A percentile compares a stretch with the other conserved stretches of the same genome.
phyloP scores from a whole-genome alignment of 805 yeast species.

The Ogataea trehaloabstinens region DNA sequence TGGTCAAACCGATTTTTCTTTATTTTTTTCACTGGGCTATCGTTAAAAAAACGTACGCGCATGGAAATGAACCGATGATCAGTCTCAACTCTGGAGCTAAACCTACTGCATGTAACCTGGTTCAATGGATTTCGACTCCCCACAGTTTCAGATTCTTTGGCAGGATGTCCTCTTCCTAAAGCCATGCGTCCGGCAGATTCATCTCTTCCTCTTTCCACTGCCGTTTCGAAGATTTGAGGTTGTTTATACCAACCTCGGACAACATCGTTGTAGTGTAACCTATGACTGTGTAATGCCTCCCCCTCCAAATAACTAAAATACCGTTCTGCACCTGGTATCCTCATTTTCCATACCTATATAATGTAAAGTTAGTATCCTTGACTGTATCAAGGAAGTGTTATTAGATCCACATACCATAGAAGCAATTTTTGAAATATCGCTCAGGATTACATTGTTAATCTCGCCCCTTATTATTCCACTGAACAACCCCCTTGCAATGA shows the following conservation, averaged over 20 bases:
- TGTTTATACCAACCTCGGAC: conserved; percentile 2
- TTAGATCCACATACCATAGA: conserved; percentile 13
- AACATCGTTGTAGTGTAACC: neutral
- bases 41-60: conserved; percentile 1
- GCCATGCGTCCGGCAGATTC: too few species aligned
- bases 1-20: neutral
- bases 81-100: neutral
- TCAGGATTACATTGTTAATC: neutral
- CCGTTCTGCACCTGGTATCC: conserved; percentile 4
- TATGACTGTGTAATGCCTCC: conserved; percentile 5
- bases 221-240: too few species aligned
- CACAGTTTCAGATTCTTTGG: neutral
- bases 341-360: conserved; percentile 10
- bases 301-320: conserved; percentile 11
- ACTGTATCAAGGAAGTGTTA: neutral
- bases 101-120: neutral
- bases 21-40: neutral
- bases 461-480: conserved; percentile 9
- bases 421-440: conserved; percentile 12
- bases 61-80: conserved; percentile 2
- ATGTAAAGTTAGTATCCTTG: neutral
- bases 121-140: neutral
- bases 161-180: too few species aligned
- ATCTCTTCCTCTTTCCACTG: too few species aligned
- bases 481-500: conserved; percentile 14